A percentile compares a stretch with the other conserved stretches of the same genome.
Evolutionary conservation across 2,329 filamentous ascomycete genomes (phyloP).

Genomic region (Cercospora beticola): DNA sequence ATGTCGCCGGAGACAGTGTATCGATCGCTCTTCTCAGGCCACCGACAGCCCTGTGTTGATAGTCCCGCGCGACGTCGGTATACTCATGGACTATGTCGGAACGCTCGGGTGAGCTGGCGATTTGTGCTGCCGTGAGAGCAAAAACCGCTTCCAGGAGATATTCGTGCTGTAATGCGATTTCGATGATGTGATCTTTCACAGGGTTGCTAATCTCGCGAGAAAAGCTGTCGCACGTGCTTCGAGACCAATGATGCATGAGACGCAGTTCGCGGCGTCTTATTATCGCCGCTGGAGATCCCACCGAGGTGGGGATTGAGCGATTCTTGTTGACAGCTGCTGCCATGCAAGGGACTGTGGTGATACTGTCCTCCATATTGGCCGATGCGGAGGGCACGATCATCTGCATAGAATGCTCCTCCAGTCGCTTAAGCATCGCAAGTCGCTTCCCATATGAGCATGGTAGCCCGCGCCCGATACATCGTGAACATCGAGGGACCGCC

Average conservation of each 20-base stretch:
- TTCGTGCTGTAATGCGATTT: background rate
- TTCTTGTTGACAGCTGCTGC: background rate
- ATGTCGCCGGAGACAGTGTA: background rate
- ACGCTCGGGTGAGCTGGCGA: background rate
- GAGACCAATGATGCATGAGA: background rate
- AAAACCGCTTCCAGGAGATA: background rate
- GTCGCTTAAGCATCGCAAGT: background rate
- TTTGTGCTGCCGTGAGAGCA: background rate
- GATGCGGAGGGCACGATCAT: background rate
- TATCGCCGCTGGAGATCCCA: background rate
- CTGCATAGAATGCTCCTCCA: background rate
- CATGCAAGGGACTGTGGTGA: background rate
- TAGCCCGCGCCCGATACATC: background rate
- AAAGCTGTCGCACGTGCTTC: background rate
- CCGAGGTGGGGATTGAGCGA: background rate
- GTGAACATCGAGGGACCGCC: background rate
- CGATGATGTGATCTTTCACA: background rate
- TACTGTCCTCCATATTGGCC: background rate
- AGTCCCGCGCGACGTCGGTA: background rate
- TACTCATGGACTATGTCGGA: background rate
- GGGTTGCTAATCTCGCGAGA: background rate
- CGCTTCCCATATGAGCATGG: background rate
- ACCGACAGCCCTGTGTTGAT: background rate
- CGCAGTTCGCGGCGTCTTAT: background rate
- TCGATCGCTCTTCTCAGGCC: background rate